Percentiles rank a stretch among this genome's conserved stretches.
Conservation (phyloP, 2,329 filamentous ascomycete species). For the Penicillium freii region DNA sequence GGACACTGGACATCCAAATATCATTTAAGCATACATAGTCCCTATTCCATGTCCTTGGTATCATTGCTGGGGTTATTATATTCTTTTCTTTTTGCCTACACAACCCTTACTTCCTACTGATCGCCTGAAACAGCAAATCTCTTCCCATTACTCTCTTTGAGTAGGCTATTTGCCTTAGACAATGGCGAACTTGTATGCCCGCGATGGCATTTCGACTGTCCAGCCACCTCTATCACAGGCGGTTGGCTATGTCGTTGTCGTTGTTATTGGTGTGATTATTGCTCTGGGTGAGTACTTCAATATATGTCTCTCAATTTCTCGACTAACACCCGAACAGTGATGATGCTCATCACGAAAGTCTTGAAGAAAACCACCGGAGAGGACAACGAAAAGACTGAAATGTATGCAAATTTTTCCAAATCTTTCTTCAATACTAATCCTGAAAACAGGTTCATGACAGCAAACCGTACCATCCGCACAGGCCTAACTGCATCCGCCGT, state of each 20-base stretch:
- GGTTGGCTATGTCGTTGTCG: conserved; percentile 44
- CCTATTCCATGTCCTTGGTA: conserved; percentile 4
- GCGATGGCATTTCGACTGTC: conserved; percentile 22
- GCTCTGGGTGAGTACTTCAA: conserved; percentile 33
- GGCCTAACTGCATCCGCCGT: too few species aligned
- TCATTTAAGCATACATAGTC: conserved; percentile 12
- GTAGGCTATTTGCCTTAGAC: not conserved
- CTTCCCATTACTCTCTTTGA: too few species aligned
- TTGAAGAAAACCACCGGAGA: too few species aligned
- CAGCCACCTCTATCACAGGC: conserved; percentile 39
- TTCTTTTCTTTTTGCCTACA: not conserved
- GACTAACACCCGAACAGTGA: too few species aligned
- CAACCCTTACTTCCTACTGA: not conserved
- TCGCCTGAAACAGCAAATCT: not conserved
- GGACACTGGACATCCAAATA: not conserved
- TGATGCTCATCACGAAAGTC: too few species aligned
- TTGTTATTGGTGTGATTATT: conserved; percentile 39
- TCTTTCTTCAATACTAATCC: too few species aligned
- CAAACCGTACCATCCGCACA: too few species aligned
- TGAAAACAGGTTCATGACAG: too few species aligned
- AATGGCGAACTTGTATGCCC: conserved; percentile 18
- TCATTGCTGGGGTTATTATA: not conserved
- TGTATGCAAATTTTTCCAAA: too few species aligned
- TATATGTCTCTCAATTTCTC: too few species aligned
- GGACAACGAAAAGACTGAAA: too few species aligned